Evolutionary conservation across 129 eudicot species (phyloP).

Genomic region (Oenanthe sinensis): DNA sequence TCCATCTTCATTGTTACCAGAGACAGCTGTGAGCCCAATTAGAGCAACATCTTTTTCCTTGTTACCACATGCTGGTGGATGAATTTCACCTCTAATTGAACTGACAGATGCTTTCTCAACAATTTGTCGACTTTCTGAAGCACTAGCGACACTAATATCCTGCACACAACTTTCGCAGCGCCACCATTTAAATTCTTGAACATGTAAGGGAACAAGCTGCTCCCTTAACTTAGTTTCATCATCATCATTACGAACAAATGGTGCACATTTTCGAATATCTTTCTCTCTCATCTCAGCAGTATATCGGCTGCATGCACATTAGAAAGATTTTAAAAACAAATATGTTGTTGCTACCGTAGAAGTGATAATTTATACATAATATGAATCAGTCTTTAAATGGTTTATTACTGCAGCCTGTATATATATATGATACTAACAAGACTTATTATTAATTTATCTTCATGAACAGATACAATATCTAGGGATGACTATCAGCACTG

Average conservation of each 20-base stretch:
- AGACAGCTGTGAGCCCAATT: conserved; percentile 3
- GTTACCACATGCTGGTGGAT: background rate
- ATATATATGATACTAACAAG: background rate
- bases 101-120: conserved; percentile 17
- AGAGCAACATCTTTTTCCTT: conserved; percentile 9
- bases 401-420: background rate
- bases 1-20: conserved; percentile 4
- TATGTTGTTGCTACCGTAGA: background rate
- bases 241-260: conserved; percentile 19
- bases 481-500: background rate
- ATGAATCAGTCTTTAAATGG: background rate
- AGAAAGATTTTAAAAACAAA: conserved; percentile 6
- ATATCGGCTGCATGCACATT: conserved; percentile 52
- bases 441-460: background rate
- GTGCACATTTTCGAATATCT: conserved; percentile 32
- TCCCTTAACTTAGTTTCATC: conserved; percentile 12
- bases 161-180: conserved; percentile 34
- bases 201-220: conserved; percentile 53
- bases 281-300: conserved; percentile 57
- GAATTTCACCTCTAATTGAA: background rate
- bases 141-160: conserved; percentile 17
- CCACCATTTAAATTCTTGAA: conserved; percentile 57
- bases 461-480: background rate
- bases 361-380: background rate
- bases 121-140: conserved; percentile 17